Evolutionary conservation across 2,329 filamentous ascomycete genomes (phyloP).

Genomic region (Chrysosphaeria jannelii): DNA sequence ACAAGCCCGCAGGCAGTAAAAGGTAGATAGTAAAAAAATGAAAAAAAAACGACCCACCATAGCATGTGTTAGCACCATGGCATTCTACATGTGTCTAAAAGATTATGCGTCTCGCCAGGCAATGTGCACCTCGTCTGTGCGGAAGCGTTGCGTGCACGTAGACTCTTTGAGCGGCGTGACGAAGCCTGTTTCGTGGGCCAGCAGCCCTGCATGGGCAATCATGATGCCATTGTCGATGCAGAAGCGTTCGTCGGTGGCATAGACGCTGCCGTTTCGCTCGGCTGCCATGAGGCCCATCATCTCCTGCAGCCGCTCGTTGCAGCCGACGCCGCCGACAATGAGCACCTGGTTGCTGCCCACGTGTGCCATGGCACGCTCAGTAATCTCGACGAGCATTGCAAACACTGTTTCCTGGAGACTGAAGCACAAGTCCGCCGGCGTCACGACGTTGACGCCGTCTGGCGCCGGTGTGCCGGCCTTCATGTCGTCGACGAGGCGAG

Average conservation of each 20-base stretch:
- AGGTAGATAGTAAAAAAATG: not conserved
- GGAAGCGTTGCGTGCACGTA: slow-evolving; percentile 58
- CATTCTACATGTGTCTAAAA: no score
- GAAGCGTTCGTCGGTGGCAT: slow-evolving; percentile 85
- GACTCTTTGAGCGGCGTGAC: slow-evolving; percentile 45
- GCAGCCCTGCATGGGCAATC: slow-evolving; percentile 85
- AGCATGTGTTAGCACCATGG: no score
- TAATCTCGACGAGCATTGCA: slow-evolving; percentile 95
- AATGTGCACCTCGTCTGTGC: slow-evolving; percentile 55
- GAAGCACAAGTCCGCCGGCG: slow-evolving; percentile 69
- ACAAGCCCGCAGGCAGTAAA: slow-evolving; percentile 42
- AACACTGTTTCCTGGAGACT: slow-evolving; percentile 84
- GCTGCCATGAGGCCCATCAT: slow-evolving; percentile 96
- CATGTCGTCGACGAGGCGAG: slow-evolving; percentile 52
- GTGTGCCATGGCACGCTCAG: slow-evolving; percentile 93
- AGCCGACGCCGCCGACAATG: slow-evolving; percentile 85
- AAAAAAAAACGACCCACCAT: no score
- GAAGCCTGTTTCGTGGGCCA: slow-evolving; percentile 61
- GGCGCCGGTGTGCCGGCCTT: slow-evolving; percentile 13
- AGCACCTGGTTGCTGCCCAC: slow-evolving; percentile 74
- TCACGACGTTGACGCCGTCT: slow-evolving; percentile 33
- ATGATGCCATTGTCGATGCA: slow-evolving; percentile 99
- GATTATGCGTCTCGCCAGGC: slow-evolving; percentile 46
- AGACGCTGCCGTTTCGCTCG: slow-evolving; percentile 69
- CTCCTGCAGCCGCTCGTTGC: slow-evolving; percentile 75